phyloP scores from a whole-genome alignment of 495 filamentous ascomycete species.

The Lichenothelia convexa region DNA sequence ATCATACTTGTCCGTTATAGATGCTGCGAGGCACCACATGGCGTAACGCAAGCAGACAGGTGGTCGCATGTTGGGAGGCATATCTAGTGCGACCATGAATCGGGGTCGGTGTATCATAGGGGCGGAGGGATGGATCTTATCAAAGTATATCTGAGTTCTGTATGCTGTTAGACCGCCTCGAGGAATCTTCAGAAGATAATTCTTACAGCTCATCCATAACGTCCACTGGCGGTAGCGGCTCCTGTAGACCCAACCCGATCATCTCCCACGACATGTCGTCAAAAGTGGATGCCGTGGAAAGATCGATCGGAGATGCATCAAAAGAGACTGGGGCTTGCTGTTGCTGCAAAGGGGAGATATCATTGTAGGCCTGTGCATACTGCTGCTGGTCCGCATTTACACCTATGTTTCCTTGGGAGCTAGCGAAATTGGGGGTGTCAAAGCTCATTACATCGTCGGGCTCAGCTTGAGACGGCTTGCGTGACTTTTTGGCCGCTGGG shows the following conservation, averaged over 20 bases:
- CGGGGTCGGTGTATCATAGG: constrained; percentile 81
- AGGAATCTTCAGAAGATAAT: not conserved
- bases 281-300: too few species aligned
- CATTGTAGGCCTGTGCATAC: too few species aligned
- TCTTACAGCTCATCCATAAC: constrained; percentile 79
- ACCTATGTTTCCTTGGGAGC: too few species aligned
- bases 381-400: too few species aligned
- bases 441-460: too few species aligned
- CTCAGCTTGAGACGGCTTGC: too few species aligned
- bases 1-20: constrained; percentile 61
- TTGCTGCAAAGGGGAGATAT: too few species aligned
- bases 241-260: constrained; percentile 82
- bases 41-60: constrained; percentile 81
- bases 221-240: constrained; percentile 73
- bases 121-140: constrained; percentile 66
- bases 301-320: too few species aligned
- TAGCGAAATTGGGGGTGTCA: too few species aligned
- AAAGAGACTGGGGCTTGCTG: too few species aligned
- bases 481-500: too few species aligned
- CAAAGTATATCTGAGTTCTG: constrained; percentile 75
- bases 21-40: constrained; percentile 81
- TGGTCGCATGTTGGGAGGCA: constrained; percentile 69
- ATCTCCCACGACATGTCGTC: constrained; percentile 93
- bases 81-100: constrained; percentile 66
- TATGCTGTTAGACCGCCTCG: constrained; percentile 2